Evolutionary conservation across 768 basidiomycete species (phyloP), one percentile per base, ranked within the genome.

Genomic region (Trametes villosa): DNA sequence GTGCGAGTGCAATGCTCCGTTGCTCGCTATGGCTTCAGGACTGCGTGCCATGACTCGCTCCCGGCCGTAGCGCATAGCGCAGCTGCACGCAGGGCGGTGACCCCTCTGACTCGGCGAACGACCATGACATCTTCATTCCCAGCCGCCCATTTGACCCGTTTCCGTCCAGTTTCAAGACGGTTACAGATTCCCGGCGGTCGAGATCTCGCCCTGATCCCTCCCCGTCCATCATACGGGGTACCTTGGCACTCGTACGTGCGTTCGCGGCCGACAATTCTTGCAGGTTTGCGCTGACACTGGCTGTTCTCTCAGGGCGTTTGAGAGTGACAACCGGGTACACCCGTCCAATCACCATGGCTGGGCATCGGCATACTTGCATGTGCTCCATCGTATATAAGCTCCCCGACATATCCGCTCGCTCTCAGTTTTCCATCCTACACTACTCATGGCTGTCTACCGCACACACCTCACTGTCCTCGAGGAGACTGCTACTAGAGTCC

Each of bases 381-480:
- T 41, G 41, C n/a, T 27, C 22, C 24, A 11, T 55, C 44, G 26
- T 68, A 66, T 60, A 51, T 62, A 58, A 50, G 40, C 60, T 34
- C 33, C 27, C 20, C 12, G 41, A 33, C 51, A 40, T 36, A 27
- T 45, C 34, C 50, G 38, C 52, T 50, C 61, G 51, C 41, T 29
- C 38, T 40, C 60, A 38, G 17, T 31, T 54, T 56, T 40, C 57
- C 53, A 50, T 60, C 59, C 34, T 48, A 46, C 62, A 49, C 52
- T 49, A 50, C 30, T 47, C 56, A 72, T 70, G 71, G 42, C 63
- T 52, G 45, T 49, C 44, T 67, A 65, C 57, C 64, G 56, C 46
- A 72, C 71, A 30, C 89, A 91, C 71, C 82, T 91, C 26, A 82
- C 86, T 33, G 76, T 88, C 64, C 81, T 91, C 62, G 79, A 87